Base-by-base conservation (phyloP, 768 basidiomycete species). In the Macrolepiota albuminosa region DNA sequence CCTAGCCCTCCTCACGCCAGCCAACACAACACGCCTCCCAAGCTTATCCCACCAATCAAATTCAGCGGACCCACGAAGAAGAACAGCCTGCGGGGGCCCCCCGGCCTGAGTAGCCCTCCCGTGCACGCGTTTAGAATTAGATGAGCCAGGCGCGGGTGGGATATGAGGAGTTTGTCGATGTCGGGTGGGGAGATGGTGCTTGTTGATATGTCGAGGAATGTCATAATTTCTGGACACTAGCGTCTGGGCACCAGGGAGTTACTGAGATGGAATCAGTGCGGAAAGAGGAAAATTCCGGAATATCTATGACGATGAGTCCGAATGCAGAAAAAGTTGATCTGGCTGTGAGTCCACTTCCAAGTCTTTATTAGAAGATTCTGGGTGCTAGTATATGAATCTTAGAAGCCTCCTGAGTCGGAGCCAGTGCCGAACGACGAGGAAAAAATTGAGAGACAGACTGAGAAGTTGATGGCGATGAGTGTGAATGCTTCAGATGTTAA, bases 1-100 rank as follows among this genome's bases (percentile, higher is more conserved):
- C 64, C 80, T 84, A 1, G 87, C 84, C 43, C 83, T 77, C 55
- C 76, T 79, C 45, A 87, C 76, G 0, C 88, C 87, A 1, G 80
- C 79, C 9, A 87, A 72, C 0, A 87, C 88, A 64, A 85, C 82
- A 0, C 78, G 66, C 61, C 81, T 10, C 5, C 48, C 56, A 1
- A 57, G 29, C 3, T 52, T 43, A 1, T 14, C 21, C 58, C 58
- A 59, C 48, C 48, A 57, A 0, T 54, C 58, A 2, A 53, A 18
- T 6, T 33, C 57, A 7, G 21, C 21, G 21, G 56, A 14, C 18
- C 54, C 54, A 1, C 57, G 49, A 11, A 21, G 21, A 21, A 21
- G 21, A 21, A 21, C 39, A 2, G 45, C 78, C 36, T 81, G 80
- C 16, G 76, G 75, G 16, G 80, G 79, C n/a, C 76, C 21, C 21